phyloP scores from a whole-genome alignment of 1,284 basidiomycete species.

The Papiliotrema terrestris region DNA sequence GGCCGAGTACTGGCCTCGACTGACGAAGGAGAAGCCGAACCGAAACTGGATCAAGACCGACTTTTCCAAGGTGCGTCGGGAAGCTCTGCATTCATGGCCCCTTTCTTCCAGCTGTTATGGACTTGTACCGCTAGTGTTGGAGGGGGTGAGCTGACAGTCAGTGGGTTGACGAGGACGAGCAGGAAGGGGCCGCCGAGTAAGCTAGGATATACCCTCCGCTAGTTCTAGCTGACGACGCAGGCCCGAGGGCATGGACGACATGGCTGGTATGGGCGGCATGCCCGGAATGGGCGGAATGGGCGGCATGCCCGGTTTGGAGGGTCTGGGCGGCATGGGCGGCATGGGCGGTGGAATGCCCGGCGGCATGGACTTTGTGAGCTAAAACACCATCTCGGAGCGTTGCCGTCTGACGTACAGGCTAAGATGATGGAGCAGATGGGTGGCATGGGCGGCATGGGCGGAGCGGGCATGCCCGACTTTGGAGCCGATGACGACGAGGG shows the following conservation, averaged over 20 bases:
- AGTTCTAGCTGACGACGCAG: background rate
- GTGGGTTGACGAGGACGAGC: constrained; percentile 95
- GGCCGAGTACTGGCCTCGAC: constrained; percentile 80
- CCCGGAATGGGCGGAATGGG: constrained; percentile 18
- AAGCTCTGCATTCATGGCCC: too few species aligned
- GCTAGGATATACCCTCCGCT: constrained; percentile 3
- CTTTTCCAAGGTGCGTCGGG: constrained; percentile 64
- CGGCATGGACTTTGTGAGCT: constrained; percentile 50
- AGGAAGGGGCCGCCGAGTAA: constrained; percentile 59
- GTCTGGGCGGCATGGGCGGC: constrained; percentile 41
- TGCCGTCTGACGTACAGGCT: constrained; percentile 13
- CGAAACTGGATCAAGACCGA: constrained; percentile 82
- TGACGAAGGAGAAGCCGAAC: constrained; percentile 81
- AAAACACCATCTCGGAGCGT: background rate
- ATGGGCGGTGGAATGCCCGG: constrained; percentile 48
- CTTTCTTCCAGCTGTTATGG: too few species aligned
- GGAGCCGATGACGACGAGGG: constrained; percentile 38
- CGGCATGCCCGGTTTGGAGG: constrained; percentile 42
- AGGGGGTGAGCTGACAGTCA: constrained; percentile 4
- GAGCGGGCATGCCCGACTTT: constrained; percentile 17
- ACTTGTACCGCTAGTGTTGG: too few species aligned
- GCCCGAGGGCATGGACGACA: background rate
- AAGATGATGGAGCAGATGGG: constrained; percentile 49
- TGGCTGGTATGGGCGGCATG: constrained; percentile 8
- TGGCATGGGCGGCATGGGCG: constrained; percentile 26